These are phyloP conservation scores for Glutinoglossum americanum DNA, from an alignment of 495 filamentous ascomycete genomes.

Conservation along the genomic window DNA sequence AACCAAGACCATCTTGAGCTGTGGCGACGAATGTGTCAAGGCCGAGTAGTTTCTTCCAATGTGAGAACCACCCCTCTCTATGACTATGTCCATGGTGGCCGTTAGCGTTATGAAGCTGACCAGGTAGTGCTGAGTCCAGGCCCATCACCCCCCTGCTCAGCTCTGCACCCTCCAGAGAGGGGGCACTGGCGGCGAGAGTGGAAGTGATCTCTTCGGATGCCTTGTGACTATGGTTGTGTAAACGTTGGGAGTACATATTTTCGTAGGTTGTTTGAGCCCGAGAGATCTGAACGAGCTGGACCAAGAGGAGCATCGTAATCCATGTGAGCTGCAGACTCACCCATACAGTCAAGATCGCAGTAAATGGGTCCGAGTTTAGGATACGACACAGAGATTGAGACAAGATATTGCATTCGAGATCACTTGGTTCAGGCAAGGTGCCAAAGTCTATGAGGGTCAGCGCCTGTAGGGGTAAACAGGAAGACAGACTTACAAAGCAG, in stretches of 20 bases:
- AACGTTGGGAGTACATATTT: conserved; percentile 48
- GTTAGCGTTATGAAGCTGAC: conserved; percentile 24
- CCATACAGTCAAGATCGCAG: conserved; percentile 59
- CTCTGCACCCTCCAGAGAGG: conserved; percentile 44
- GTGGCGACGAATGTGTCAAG: conserved; percentile 81
- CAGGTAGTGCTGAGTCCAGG: conserved; percentile 17
- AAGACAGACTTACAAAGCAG: conserved; percentile 1
- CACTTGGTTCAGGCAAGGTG: conserved; percentile 21
- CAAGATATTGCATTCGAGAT: conserved; percentile 52
- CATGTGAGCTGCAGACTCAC: conserved; percentile 63
- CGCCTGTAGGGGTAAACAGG: not conserved
- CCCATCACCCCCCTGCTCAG: conserved; percentile 26
- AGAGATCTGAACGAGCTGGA: conserved; percentile 78
- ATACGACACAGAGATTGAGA: conserved; percentile 47
- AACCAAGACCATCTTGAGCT: conserved; percentile 40
- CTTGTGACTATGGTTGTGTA: conserved; percentile 28
- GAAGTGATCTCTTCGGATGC: conserved; percentile 48
- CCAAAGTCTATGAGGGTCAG: conserved; percentile 19
- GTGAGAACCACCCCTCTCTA: conserved; percentile 40
- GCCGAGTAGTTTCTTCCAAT: conserved; percentile 69
- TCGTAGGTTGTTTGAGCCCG: conserved; percentile 90
- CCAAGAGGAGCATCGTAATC: conserved; percentile 86
- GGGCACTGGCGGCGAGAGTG: conserved; percentile 53
- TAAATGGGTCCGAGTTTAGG: conserved; percentile 64
- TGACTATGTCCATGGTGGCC: conserved; percentile 10